Evolutionary conservation across 768 basidiomycete species (phyloP).

Genomic region (Boletus huronensis): DNA sequence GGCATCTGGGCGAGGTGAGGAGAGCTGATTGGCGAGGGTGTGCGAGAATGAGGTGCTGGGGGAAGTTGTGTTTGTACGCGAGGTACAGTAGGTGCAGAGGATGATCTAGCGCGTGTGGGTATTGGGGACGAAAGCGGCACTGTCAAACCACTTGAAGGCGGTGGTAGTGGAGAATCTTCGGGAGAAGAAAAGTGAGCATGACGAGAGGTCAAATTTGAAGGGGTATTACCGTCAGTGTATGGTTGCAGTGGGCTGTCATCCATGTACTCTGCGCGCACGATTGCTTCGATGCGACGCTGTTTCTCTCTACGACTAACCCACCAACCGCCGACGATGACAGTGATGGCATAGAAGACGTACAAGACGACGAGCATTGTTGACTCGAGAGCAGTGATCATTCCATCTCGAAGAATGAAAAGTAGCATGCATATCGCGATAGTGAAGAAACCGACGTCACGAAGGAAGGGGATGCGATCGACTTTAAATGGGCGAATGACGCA

Average conservation of each 20-base stretch:
- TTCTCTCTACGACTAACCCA: slow-evolving; percentile 58
- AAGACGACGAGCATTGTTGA: slow-evolving; percentile 64
- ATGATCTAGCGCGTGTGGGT: slow-evolving; percentile 37
- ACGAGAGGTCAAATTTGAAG: neutral
- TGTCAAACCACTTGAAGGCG: slow-evolving; percentile 9
- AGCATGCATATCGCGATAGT: slow-evolving; percentile 76
- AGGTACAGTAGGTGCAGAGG: slow-evolving; percentile 37
- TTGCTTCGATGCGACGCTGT: slow-evolving; percentile 44
- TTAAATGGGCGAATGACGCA: slow-evolving; percentile 94
- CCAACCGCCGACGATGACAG: slow-evolving; percentile 78
- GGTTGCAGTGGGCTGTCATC: slow-evolving; percentile 44
- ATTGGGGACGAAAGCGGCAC: slow-evolving; percentile 31
- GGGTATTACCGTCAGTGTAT: slow-evolving; percentile 63
- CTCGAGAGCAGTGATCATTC: slow-evolving; percentile 65
- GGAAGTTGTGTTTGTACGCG: slow-evolving; percentile 41
- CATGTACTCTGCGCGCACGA: slow-evolving; percentile 57
- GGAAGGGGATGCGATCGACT: slow-evolving; percentile 74
- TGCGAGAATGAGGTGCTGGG: slow-evolving; percentile 38
- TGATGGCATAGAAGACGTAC: slow-evolving; percentile 73
- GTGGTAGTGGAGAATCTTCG: slow-evolving; percentile 9
- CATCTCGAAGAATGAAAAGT: slow-evolving; percentile 75
- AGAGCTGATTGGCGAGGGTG: slow-evolving; percentile 47
- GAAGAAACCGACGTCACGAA: slow-evolving; percentile 95
- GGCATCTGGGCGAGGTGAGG: slow-evolving; percentile 54
- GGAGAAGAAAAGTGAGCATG: slow-evolving; percentile 2